Evolutionary conservation across 495 filamentous ascomycete species (phyloP), one percentile per base, ranked within the genome.

Genomic region (Penicillium silybi): DNA sequence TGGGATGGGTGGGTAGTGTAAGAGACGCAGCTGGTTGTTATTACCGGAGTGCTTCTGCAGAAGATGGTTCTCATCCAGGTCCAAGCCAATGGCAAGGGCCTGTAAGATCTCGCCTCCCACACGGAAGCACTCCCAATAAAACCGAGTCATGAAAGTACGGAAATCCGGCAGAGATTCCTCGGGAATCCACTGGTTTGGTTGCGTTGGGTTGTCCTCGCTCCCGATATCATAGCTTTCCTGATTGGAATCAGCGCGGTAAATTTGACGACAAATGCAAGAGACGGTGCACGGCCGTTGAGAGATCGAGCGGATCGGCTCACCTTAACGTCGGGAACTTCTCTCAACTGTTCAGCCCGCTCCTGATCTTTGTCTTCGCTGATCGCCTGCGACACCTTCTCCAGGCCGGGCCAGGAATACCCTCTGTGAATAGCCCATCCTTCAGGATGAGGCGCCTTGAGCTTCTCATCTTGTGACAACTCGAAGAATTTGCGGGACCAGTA

Each of bases 151-250:
- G 58, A 85, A 86, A 29, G 61, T 57, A 11, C 76, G 74, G 59
- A 87, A 87, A 4, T 79, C 83, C 0, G 82, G 81, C 3, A 89
- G 68, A 1, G 64, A 59, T 1, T 76, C 64, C 29, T 85, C 75
- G 2, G 82, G 81, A 7, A 82, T 64, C 84, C 84, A 88, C 54
- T 86, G 75, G 49, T 88, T 89, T 8, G 82, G 82, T 53, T 85
- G 80, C 18, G 60, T 49, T 9, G 60, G 27, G 47, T 82, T 78
- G 3, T 75, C 58, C 29, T 83, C 76, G 52, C 79, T 85, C 9
- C 85, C 85, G 50, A 82, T 82, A 50, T 88, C 85, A 56, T 82
- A 88, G 54, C 77, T 81, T 66, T 89, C 85, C 80, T 85, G 39
- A 27, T 41, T 2, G 25, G 8, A 10, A 9, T 46, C 10, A 48